Percentiles rank a stretch among this genome's conserved stretches.
phyloP scores from a whole-genome alignment of 2,329 filamentous ascomycete genomes.

The Hypoxylon sp. region DNA sequence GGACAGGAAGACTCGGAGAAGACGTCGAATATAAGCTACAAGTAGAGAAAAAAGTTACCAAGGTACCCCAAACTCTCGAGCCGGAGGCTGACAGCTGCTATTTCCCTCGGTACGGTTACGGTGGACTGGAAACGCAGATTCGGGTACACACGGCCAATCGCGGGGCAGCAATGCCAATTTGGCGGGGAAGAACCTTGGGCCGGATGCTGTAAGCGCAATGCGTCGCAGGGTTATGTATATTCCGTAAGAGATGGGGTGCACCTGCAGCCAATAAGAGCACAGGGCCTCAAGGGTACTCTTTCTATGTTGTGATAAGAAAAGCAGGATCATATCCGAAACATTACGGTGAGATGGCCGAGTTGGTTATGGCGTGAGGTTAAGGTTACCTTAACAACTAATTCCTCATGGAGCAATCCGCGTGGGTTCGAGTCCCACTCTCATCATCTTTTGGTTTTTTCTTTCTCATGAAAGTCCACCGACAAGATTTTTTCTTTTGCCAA shows the following conservation, averaged over 20 bases:
- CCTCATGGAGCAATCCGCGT: constrained; percentile 43
- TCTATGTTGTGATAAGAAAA: not conserved
- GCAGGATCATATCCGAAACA: not conserved
- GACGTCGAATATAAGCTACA: not conserved
- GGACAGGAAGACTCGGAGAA: not conserved
- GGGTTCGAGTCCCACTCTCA: constrained; percentile 44
- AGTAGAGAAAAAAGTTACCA: not conserved
- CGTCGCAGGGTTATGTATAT: not conserved
- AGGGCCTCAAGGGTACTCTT: not conserved
- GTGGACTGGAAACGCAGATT: constrained; percentile 11
- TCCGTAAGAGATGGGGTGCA: not conserved
- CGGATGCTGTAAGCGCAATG: not conserved
- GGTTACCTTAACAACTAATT: constrained; percentile 43
- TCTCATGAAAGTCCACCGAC: not conserved
- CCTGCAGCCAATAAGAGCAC: not conserved
- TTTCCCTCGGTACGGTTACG: constrained; percentile 28
- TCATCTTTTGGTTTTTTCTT: constrained; percentile 6
- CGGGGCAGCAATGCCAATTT: constrained; percentile 11
- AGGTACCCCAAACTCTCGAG: not conserved
- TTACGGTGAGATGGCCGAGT: constrained; percentile 48
- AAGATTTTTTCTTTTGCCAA: not conserved
- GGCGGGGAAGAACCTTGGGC: not conserved
- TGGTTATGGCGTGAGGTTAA: constrained; percentile 50
- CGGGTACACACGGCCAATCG: constrained; percentile 31
- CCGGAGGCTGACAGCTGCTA: constrained; percentile 5